A percentile compares a stretch with the other conserved stretches of the same genome.
Conservation (phyloP, 164 flowering plant genomes). For the Liquidambar formosana region DNA sequence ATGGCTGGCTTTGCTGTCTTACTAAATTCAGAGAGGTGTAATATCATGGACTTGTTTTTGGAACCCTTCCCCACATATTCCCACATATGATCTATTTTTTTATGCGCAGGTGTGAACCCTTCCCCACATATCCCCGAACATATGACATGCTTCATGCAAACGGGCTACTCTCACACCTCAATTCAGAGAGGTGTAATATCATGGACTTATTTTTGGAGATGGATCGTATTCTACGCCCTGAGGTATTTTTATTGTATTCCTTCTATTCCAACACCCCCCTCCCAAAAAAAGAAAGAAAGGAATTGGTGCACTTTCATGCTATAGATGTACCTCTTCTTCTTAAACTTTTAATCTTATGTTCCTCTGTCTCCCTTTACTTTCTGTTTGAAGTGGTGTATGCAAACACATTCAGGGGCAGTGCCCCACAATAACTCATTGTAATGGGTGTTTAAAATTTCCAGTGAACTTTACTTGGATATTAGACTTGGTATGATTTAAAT, state of each 20-base stretch:
- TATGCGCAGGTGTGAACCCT: conserved; percentile 89
- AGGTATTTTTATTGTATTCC: conserved; percentile 44
- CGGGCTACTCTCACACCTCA: conserved; percentile 72
- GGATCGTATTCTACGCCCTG: conserved; percentile 93
- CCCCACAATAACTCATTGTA: too few relatives aligned
- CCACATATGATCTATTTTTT: conserved; percentile 8
- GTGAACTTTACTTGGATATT: too few relatives aligned
- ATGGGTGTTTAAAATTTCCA: too few relatives aligned
- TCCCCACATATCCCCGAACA: conserved; percentile 96
- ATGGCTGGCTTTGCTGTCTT: too few relatives aligned
- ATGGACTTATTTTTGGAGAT: conserved; percentile 78
- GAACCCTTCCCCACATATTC: too few relatives aligned
- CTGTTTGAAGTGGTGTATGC: too few relatives aligned
- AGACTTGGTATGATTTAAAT: neutral
- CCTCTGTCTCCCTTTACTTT: too few relatives aligned
- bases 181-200: conserved; percentile 56
- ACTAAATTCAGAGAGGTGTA: conserved; percentile 56
- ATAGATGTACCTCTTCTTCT: too few relatives aligned
- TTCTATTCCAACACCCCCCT: neutral
- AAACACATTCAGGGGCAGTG: too few relatives aligned
- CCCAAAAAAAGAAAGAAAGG: too few relatives aligned
- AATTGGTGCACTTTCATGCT: too few relatives aligned
- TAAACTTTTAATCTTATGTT: too few relatives aligned
- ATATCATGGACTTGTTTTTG: conserved; percentile 56
- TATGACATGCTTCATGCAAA: conserved; percentile 96